Evolutionary conservation across 345 rosid genomes (phyloP), one percentile per base, ranked within the genome.

Genomic region (Syzygium aqueum): DNA sequence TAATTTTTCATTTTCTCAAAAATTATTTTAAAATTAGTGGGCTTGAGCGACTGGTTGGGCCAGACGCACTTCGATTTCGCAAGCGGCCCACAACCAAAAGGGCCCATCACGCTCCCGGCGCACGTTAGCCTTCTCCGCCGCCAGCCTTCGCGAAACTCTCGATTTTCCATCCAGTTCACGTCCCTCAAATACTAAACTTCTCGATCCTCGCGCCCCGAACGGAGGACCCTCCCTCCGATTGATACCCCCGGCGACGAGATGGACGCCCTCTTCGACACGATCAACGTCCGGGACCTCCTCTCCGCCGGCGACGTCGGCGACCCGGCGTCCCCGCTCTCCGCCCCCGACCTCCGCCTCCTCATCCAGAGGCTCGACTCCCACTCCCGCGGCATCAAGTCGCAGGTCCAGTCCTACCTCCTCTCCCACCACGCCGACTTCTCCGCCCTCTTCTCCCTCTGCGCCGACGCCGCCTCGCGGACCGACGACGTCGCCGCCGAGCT

Each of bases 291-390:
- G 6, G 98, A 97, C 83, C 99, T 96, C 80, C 99, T 97, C 89
- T 88, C 99, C 53, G 92, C 96, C 86, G 91, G 93, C 88, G 98
- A 97, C 91, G 94, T 95, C 46, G 87, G 92, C 65, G 99, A 97
- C 88, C 95, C 96, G 0, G 91, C 94, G 28, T 91, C 98, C 27
- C 99, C 98, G 3, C 95, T 97, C 63, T 92, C 99, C 46, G 96
- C 98, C 65, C 99, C 99, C 43, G 99, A 97, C 93, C 99, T 97
- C 89, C 99, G 98, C 87, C 99, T 97, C 90, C 95, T 97, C 65
- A 93, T 93, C 88, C 88, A 89, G 83, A 94, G 95, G 50, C 96
- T 97, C 59, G 99, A 97, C 86, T 93, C 98, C 30, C 99, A 96
- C 88, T 96, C 99, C 86, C 96, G 93, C 8, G 95, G 93, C 84